Evolutionary conservation across 73 alveolate species (phyloP).

Genomic region (Paramecium sexaurelia): DNA sequence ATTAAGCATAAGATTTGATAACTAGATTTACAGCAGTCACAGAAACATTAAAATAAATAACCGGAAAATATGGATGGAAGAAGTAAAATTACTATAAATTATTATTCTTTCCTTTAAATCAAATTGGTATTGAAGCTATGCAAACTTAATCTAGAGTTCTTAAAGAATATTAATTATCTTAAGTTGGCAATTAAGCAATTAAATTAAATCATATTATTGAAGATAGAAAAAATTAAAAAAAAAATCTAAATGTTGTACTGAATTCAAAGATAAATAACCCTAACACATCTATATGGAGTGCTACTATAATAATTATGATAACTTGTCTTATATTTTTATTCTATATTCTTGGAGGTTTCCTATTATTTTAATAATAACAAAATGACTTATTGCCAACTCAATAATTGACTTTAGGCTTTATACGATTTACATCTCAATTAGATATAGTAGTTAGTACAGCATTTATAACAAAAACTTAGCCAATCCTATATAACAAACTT

Average conservation of each 20-base stretch:
- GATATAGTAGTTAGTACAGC: conserved; percentile 14
- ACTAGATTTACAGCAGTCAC: background rate
- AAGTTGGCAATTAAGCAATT: background rate
- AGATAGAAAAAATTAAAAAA: background rate
- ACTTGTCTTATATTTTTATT: background rate
- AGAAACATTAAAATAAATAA: background rate
- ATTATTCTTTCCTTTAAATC: background rate
- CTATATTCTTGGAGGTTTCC: conserved; percentile 9
- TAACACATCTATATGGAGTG: background rate
- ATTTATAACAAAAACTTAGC: conserved; percentile 4
- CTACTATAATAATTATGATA: background rate
- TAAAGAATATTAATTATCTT: background rate
- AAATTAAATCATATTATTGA: background rate
- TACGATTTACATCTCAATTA: background rate
- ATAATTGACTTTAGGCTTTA: background rate
- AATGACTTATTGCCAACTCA: background rate
- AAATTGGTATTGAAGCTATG: background rate
- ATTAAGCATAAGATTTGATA: conserved; percentile 30
- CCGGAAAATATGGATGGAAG: conserved; percentile 42
- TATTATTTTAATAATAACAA: background rate
- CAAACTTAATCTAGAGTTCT: background rate
- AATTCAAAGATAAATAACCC: conserved; percentile 29
- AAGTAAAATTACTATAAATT: conserved; percentile 7
- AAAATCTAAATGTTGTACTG: conserved; percentile 10
- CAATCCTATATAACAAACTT: background rate